Evolutionary conservation across 1,139 yeast species (phyloP).

Genomic region (Debaryomyces sp.): DNA sequence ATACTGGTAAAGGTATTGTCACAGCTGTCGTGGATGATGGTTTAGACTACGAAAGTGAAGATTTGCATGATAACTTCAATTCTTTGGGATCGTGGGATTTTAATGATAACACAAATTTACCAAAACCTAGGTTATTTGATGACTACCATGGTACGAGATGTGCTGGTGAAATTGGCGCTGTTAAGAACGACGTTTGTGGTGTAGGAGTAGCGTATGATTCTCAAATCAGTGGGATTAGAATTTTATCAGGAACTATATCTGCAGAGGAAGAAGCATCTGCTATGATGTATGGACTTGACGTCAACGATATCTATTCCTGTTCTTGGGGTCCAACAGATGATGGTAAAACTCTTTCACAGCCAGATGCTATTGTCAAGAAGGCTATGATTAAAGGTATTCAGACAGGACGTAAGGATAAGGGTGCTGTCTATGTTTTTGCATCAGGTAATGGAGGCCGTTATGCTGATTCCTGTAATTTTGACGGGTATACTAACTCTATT

Average conservation of each 20-base stretch:
- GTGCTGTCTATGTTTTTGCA: constrained; percentile 92
- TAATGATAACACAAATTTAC: constrained; percentile 73
- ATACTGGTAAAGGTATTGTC: constrained; percentile 80
- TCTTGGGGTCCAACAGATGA: constrained; percentile 99
- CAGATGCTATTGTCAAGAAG: constrained; percentile 73
- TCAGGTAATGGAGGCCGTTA: constrained; percentile 88
- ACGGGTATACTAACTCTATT: constrained; percentile 96
- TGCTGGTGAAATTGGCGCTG: constrained; percentile 97
- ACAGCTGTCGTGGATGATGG: constrained; percentile 97
- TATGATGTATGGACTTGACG: constrained; percentile 73
- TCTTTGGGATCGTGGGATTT: constrained; percentile 88
- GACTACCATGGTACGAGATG: constrained; percentile 98
- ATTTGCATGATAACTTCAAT: constrained; percentile 71
- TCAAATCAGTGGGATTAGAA: constrained; percentile 87
- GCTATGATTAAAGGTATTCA: constrained; percentile 85
- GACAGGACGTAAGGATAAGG: constrained; percentile 80
- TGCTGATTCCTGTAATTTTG: constrained; percentile 93
- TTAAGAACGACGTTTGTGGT: constrained; percentile 86
- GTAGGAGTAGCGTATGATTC: constrained; percentile 91
- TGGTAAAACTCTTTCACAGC: constrained; percentile 84
- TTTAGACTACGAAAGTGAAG: constrained; percentile 75
- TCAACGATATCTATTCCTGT: constrained; percentile 92
- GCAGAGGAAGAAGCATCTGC: constrained; percentile 92
- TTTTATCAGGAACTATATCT: constrained; percentile 77
- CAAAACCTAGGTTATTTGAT: constrained; percentile 78